Base-by-base conservation (phyloP, 352 stramenopile species). In the Pythium graminicola region DNA sequence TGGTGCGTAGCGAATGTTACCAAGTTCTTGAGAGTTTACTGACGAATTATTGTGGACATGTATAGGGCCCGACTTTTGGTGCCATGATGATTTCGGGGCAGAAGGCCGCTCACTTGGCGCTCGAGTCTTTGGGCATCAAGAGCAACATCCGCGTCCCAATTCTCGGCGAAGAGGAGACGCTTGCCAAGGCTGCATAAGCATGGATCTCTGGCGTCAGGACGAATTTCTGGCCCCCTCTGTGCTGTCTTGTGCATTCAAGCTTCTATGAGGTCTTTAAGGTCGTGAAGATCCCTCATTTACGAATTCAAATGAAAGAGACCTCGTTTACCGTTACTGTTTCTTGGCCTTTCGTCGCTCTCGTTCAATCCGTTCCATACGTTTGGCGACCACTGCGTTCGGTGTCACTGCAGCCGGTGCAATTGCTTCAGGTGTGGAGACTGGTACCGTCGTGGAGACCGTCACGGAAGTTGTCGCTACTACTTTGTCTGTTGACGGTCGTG, bases 31-130 rank as follows among this genome's bases (percentile, higher is more conserved):
- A 5, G 9, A 27, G 28, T 8, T 4, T 23, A 27, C 40, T 46
- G 28, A 46, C 40, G 10, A 38, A 38, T 38, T 44, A 22, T 26
- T 27, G 11, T 44, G n/a, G n/a, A 8, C 27, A 6, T 0, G n/a
- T 16, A 8, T 33, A 78, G 69, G 72, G 72, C 32, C 72, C 72
- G 38, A 83, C 72, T 24, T 83, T 83, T 26, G 72, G 72, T 35
- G 72, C 70, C 31, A 83, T 83, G 72, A 83, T 83, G 72, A 83
- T 83, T 60, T 83, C 72, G 29, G 72, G 72, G 23, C 72, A 83
- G 49, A 83, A 83, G 69, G 72, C 72, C 2, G 72, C 72, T 44
- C 72, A 83, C 57, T 65, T 83, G 45, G 70, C 72, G 38, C 54
- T 83, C 26, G 70, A 83, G 57, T 74, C 70, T 39, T 68, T 83